Evolutionary conservation across 1,139 yeast genomes (phyloP), one percentile per base, ranked within the genome.

Genomic region (Debaryomyces sp.): DNA sequence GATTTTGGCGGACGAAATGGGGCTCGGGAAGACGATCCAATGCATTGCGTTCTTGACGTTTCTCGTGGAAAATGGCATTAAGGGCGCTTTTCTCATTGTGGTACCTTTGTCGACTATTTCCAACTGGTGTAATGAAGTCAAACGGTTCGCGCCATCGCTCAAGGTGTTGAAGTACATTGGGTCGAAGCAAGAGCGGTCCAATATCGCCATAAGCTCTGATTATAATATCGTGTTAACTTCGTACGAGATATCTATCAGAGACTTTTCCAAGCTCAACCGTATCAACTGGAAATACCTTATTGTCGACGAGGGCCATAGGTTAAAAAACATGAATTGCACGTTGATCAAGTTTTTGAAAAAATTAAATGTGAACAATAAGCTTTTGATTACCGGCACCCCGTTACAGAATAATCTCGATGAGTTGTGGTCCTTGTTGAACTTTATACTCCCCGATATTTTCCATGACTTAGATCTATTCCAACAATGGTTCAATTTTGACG

Each of bases 1-100:
- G 3, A 91, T 94, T 32, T 71, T 94, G 27, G 98, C 98, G 0
- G 98, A 94, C 67, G 98, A 92, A 65, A 94, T 92, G 98, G 98
- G 98, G 0, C 72, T 91, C 37, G 98, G 99, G 6, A 92, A 92
- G 62, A 94, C 98, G 0, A 68, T 92, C 10, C 97, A 92, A 64
- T 87, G 95, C 41, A 89, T 94, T 49, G 79, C 96, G 0, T 77
- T 92, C 53, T 61, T 92, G 12, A 82, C 90, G 9, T 89, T 87
- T 61, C 72, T 94, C 40, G 80, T 87, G 40, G 97, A 90, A 56
- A 83, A 89, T 61, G 92, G 89, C 2, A 81, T 90, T 2, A 66
- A 69, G 22, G 98, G 98, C 0, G 97, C 97, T 0, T 92, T 89
- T 60, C 70, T 94, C 38, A 78, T 94, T 41, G 90, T 91, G 26